Base-by-base conservation (phyloP, 2,329 filamentous ascomycete species). In the Colletotrichum graminicola region DNA sequence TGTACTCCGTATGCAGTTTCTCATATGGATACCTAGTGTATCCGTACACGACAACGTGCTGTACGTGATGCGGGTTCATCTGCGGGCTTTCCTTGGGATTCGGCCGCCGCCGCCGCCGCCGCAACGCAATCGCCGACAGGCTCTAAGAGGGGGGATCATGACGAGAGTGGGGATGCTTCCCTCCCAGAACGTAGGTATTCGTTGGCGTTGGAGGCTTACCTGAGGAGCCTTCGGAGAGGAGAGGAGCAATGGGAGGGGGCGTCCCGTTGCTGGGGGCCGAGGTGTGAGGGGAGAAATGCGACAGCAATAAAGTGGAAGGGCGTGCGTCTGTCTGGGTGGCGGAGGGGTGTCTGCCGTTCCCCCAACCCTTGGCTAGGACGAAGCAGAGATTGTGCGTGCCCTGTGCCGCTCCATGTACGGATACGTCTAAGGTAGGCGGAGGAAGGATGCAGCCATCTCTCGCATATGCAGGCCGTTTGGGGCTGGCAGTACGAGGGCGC, bases 391-490 rank as follows among this genome's bases (percentile, higher is more conserved):
- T 29, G 29, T 29, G 29, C 16, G 45, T 51, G 57, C 51, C 67
- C 51, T 52, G 43, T 51, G 57, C 51, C 21, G 51, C 59, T 43
- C 47, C 52, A 71, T 64, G 57, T 71, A 67, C n/a, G n/a, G n/a
- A n/a, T n/a, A n/a, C 51, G 39, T 64, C 49, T 29, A 47, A 56
- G 67, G 63, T 43, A 57, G 59, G 69, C 45, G 66, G 45, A 65
- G 60, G 49, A 60, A 43, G 67, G 60, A 66, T 66, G 70, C 55
- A 70, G 66, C 70, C 70, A 72, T 72, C 70, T 72, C 70, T 61
- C 66, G 70, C 70, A 72, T 72, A 72, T 71, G 70, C 70, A 72
- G 60, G 70, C 70, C 47, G 66, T 72, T 72, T 66, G 66, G 66
- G 11, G 34, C 29, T 2, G 49, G 66, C 36, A 66, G 54, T 61